Percentiles rank a stretch among this genome's conserved stretches.
phyloP scores from a whole-genome alignment of 768 basidiomycete genomes.

The Leucocoprinus leucothites region DNA sequence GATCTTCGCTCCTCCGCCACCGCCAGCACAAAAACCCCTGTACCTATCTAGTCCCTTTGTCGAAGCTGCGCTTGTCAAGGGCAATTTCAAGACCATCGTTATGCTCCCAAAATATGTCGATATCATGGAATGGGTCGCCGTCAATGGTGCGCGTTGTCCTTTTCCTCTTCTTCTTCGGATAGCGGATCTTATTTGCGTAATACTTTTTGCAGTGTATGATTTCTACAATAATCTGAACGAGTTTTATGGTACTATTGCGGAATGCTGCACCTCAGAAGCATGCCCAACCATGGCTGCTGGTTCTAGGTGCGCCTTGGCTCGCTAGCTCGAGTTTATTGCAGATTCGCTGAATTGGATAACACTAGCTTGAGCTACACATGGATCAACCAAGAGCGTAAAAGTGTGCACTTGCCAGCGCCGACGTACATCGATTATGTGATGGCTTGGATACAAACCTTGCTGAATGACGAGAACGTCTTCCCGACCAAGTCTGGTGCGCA shows the following conservation, averaged over 20 bases:
- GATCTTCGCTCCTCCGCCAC: background rate
- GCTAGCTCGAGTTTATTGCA: background rate
- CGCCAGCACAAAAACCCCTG: constrained; percentile 38
- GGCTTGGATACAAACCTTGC: constrained; percentile 91
- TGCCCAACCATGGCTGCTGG: constrained; percentile 96
- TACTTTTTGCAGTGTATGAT: constrained; percentile 72
- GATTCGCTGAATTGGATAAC: background rate
- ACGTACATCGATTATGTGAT: constrained; percentile 98
- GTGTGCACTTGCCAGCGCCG: constrained; percentile 84
- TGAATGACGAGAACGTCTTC: constrained; percentile 93
- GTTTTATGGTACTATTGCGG: constrained; percentile 93
- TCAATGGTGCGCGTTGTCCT: constrained; percentile 52
- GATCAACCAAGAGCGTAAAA: constrained; percentile 90
- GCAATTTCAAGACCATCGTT: constrained; percentile 97
- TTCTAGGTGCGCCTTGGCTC: constrained; percentile 53
- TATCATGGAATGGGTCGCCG: constrained; percentile 93
- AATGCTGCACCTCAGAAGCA: constrained; percentile 87
- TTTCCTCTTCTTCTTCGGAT: constrained; percentile 15
- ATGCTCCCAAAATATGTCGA: constrained; percentile 96
- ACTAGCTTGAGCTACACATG: constrained; percentile 88
- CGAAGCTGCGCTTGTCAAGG: constrained; percentile 95
- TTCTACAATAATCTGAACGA: constrained; percentile 97
- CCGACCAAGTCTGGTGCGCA: constrained; percentile 88
- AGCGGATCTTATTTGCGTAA: background rate
- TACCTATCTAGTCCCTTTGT: constrained; percentile 96